These are phyloP conservation scores for Phytophthora aleatoria DNA, from an alignment of 352 stramenopile genomes.

Conservation along the genomic window DNA sequence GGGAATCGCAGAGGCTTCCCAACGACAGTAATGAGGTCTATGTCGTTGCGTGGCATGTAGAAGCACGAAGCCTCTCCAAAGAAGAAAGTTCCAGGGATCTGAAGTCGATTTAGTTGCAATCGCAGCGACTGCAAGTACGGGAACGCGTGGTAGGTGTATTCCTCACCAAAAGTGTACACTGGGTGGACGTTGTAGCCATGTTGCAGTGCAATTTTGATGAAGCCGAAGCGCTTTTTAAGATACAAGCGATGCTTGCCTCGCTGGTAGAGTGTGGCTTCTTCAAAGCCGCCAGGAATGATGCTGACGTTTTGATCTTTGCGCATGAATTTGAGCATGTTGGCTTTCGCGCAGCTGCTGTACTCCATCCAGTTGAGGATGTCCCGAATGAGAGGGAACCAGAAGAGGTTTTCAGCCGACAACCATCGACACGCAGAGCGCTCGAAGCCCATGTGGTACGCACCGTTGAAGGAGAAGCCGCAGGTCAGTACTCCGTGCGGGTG, in stretches of 20 bases:
- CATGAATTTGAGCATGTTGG: slow-evolving; percentile 59
- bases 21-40: slow-evolving; percentile 89
- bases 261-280: slow-evolving; percentile 91
- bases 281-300: slow-evolving; percentile 92
- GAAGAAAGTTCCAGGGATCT: slow-evolving; percentile 81
- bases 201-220: slow-evolving; percentile 93
- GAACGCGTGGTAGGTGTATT: slow-evolving; percentile 83
- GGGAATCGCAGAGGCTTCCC: slow-evolving; percentile 87
- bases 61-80: slow-evolving; percentile 77
- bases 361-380: slow-evolving; percentile 71
- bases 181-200: slow-evolving; percentile 88
- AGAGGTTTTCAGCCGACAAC: slow-evolving; percentile 74
- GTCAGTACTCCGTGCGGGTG: slow-evolving; percentile 71
- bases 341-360: slow-evolving; percentile 54
- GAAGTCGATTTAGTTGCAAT: slow-evolving; percentile 80
- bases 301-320: slow-evolving; percentile 59
- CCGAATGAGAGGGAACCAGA: slow-evolving; percentile 63
- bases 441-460: slow-evolving; percentile 57
- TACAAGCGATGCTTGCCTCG: slow-evolving; percentile 86
- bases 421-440: slow-evolving; percentile 50
- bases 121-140: slow-evolving; percentile 75
- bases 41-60: slow-evolving; percentile 76
- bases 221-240: slow-evolving; percentile 90
- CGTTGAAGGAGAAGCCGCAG: slow-evolving; percentile 61
- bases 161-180: slow-evolving; percentile 93